Conservation (phyloP, 257 asterid species). For the Gentiana macrophylla region DNA sequence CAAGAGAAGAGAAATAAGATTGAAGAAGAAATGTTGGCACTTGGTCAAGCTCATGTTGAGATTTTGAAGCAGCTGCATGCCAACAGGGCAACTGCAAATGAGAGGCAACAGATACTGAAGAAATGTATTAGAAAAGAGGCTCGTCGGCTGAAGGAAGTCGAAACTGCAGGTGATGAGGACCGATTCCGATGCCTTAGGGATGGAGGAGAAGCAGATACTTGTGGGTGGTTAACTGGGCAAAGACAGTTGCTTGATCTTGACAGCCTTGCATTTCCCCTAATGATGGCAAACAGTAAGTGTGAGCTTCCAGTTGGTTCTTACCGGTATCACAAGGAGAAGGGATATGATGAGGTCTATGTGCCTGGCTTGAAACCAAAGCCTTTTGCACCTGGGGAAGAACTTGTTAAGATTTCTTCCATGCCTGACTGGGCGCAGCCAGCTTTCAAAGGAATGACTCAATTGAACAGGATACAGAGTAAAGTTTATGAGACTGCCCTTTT, state of each 20-base stretch:
- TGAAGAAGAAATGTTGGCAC: constrained; percentile 27
- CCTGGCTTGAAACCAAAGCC: constrained; percentile 29
- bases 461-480: constrained; percentile 34
- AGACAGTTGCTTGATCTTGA: constrained; percentile 35
- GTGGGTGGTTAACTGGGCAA: constrained; percentile 28
- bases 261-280: constrained; percentile 19
- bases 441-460: constrained; percentile 28
- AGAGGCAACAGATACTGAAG: constrained; percentile 23
- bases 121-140: constrained; percentile 26
- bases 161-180: constrained; percentile 22
- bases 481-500: constrained; percentile 36
- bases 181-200: constrained; percentile 11
- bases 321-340: constrained; percentile 21
- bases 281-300: constrained; percentile 27
- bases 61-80: constrained; percentile 35
- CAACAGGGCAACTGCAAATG: constrained; percentile 32
- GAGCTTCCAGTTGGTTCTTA: constrained; percentile 26
- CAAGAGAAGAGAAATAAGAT: constrained; percentile 26
- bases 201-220: constrained; percentile 23
- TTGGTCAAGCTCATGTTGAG: constrained; percentile 29
- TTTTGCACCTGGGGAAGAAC: constrained; percentile 22
- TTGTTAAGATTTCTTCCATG: constrained; percentile 23
- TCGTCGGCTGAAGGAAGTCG: constrained; percentile 29
- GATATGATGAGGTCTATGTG: constrained; percentile 34
- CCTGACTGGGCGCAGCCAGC: constrained; percentile 40